Percentiles rank a stretch among this genome's conserved stretches.
These are phyloP conservation scores for Thelonectria discophora DNA, from an alignment of 2,329 filamentous ascomycete species.

Conservation along the genomic window DNA sequence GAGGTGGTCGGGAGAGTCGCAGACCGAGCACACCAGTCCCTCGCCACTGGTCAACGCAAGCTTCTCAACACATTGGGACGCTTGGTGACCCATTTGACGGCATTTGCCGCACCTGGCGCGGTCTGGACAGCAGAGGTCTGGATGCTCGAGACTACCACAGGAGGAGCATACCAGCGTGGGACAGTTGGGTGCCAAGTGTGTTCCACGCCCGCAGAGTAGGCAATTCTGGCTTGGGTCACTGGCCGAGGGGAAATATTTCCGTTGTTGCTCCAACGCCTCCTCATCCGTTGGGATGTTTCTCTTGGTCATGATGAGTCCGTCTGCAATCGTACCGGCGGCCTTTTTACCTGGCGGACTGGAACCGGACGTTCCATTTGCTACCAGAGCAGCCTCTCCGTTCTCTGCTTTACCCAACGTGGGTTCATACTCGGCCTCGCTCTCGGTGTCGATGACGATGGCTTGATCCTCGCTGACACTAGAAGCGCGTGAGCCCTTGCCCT, in stretches of 20 bases:
- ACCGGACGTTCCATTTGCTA: slow-evolving; percentile 26
- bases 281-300: slow-evolving; percentile 41
- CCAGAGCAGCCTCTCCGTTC: slow-evolving; percentile 7
- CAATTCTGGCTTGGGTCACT: slow-evolving; percentile 56
- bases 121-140: slow-evolving; percentile 60
- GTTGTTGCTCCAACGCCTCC: slow-evolving; percentile 52
- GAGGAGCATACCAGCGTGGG: slow-evolving; percentile 57
- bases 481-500: slow-evolving; percentile 32
- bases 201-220: slow-evolving; percentile 59
- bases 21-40: slow-evolving; percentile 68
- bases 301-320: slow-evolving; percentile 25
- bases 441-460: slow-evolving; percentile 25
- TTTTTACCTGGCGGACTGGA: slow-evolving; percentile 3
- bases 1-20: slow-evolving; percentile 62
- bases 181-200: slow-evolving; percentile 58
- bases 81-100: slow-evolving; percentile 67
- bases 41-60: slow-evolving; percentile 62
- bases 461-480: slow-evolving; percentile 35
- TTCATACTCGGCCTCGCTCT: slow-evolving; percentile 43
- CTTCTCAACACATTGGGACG: slow-evolving; percentile 63
- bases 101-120: slow-evolving; percentile 66
- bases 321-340: neutral
- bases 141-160: slow-evolving; percentile 58
- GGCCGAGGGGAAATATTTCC: slow-evolving; percentile 62
- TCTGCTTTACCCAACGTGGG: slow-evolving; percentile 31